Base-by-base conservation (phyloP, 371 early-diverging fungal species). In the Cokeromyces recurvatus region DNA sequence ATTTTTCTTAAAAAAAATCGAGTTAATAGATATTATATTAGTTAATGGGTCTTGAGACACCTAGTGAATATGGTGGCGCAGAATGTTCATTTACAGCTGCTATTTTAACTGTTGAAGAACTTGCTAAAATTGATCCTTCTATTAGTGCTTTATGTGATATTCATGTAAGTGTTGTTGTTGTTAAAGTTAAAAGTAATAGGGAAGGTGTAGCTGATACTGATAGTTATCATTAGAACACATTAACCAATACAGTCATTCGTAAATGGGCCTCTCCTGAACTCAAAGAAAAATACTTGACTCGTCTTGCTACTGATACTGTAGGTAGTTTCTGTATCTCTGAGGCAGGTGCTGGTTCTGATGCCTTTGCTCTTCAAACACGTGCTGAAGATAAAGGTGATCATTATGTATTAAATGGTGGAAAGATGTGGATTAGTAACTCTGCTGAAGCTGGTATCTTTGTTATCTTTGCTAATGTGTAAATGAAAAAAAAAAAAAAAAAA, bases 271-370 rank as follows among this genome's bases (percentile, higher is more conserved):
- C 72, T 31, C 66, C 79, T 22, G 81, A 80, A 1, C 76, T 89
- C 45, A 82, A 94, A 74, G 66, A 86, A 43, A 89, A 90, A 55
- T 98, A 92, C 69, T 69, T 96, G 40, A 81, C 97, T 17, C 78
- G 75, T 51, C 80, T 96, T 21, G 89, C 95, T 17, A 82, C 87
- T 20, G 85, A 87, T 51, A 63, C 84, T 58, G 82, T 97, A 24
- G 97, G 97, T 32, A 93, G 89, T 71, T 98, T 98, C 80, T 88
- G 94, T 71, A 81, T 98, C 47, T 87, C 92, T 21, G 98, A 98
- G 68, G 87, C 94, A 27, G 88, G 86, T 15, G 84, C 94, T 22
- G 98, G 98, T 45, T 84, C 86, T 43, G 98, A 98, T 64, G 97
- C 98, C 17, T 98, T 98, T 78, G 93, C 97, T 20, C 85, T 98